Evolutionary conservation across 352 stramenopile species (phyloP), one percentile per base, ranked within the genome.

Genomic region (Phytophthora vignae): DNA sequence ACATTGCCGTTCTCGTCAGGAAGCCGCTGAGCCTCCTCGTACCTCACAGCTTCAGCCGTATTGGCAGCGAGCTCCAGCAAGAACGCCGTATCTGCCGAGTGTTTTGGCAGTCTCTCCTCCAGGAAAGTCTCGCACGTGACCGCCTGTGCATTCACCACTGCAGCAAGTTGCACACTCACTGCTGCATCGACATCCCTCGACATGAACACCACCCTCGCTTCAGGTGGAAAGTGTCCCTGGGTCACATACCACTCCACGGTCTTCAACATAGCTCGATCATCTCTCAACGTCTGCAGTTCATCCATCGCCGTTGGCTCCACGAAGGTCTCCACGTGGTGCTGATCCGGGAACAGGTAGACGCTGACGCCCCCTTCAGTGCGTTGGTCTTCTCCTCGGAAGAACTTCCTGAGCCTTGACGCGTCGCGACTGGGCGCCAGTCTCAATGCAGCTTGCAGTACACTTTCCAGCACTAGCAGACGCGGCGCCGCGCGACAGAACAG

Each of bases 391-490:
- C 55, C 69, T 15, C 73, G 59, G 46, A 96, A 87, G 61, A 92
- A 93, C 31, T 85, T 90, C 29, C 82, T 73, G 8, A 96, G 78
- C 11, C 85, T 84, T 27, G 81, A 82, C 14, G 81, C 79, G 60
- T 95, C 87, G 1, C 88, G 78, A 57, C 83, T 85, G 21, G 87
- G 81, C n/a, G 80, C 86, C n/a, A 93, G 69, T 29, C 79, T 78
- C 56, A 94, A 55, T 52, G 89, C 86, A 42, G 87, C 74, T 38
- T 84, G 72, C n/a, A 87, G 65, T 12, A 93, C 87, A 11, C 82
- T 93, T 71, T 95, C 79, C 54, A 96, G 67, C n/a, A 96, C 78
- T 19, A 95, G 69, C 27, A 95, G 42, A 57, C 90, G 75, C 36
- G 72, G 65, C 3, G 71, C 79, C 1, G 70, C 67, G 17, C 61